Percentiles rank a stretch among this genome's conserved stretches.
These are phyloP conservation scores for Rhizopus sp. DNA, from an alignment of 371 early-diverging fungal genomes.

Conservation along the genomic window DNA sequence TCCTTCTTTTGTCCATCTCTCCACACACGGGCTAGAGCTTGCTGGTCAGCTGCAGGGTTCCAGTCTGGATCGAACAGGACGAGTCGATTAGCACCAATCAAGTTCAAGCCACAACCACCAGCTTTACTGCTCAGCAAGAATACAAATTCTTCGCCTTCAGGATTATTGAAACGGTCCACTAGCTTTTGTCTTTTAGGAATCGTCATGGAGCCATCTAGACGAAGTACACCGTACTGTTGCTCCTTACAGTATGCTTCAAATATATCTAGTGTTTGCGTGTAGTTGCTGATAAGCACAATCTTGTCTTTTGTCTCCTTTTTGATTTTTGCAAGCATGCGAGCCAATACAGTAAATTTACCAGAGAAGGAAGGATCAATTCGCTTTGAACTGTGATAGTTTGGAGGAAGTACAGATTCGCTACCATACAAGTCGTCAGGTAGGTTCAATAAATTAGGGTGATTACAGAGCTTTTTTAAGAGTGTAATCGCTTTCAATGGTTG, in stretches of 20 bases:
- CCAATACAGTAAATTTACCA: slow-evolving; percentile 88
- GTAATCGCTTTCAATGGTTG: slow-evolving; percentile 89
- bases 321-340: slow-evolving; percentile 71
- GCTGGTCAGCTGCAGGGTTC: slow-evolving; percentile 83
- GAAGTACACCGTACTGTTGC: slow-evolving; percentile 76
- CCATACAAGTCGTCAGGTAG: slow-evolving; percentile 71
- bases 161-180: slow-evolving; percentile 95
- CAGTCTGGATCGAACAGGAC: slow-evolving; percentile 92
- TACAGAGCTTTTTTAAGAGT: slow-evolving; percentile 91
- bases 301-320: slow-evolving; percentile 84
- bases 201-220: slow-evolving; percentile 94
- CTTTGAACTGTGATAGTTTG: slow-evolving; percentile 31
- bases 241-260: slow-evolving; percentile 86
- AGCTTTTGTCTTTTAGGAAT: slow-evolving; percentile 89
- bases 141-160: slow-evolving; percentile 81
- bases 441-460: slow-evolving; percentile 86
- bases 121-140: slow-evolving; percentile 97
- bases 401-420: slow-evolving; percentile 62
- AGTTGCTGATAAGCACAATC: slow-evolving; percentile 96
- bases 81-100: slow-evolving; percentile 96
- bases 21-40: slow-evolving; percentile 96
- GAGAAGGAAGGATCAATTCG: slow-evolving; percentile 75
- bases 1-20: slow-evolving; percentile 96
- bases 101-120: slow-evolving; percentile 97
- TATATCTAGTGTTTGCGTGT: slow-evolving; percentile 96